phyloP scores from a whole-genome alignment of 1,284 basidiomycete species.

The Hymenochaete sp. region DNA sequence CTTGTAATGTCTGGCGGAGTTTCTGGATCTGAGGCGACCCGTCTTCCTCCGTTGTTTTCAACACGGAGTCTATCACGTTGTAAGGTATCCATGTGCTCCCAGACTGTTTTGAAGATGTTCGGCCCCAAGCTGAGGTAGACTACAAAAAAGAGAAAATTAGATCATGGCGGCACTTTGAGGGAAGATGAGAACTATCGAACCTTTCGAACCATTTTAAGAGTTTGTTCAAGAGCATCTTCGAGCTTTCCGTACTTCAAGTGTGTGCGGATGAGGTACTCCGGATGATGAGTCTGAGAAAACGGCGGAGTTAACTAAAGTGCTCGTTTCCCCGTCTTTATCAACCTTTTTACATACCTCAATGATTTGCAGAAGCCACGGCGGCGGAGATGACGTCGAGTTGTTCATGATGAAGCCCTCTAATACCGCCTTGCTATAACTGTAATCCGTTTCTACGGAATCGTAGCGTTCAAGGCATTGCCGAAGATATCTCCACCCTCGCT shows the following conservation, averaged over 20 bases:
- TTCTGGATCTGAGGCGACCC: slow-evolving; percentile 34
- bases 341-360: slow-evolving; percentile 60
- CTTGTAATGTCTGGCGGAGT: slow-evolving; percentile 42
- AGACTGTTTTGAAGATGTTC: slow-evolving; percentile 46
- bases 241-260: slow-evolving; percentile 72
- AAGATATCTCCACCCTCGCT: slow-evolving; percentile 85
- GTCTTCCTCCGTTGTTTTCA: slow-evolving; percentile 54
- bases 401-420: slow-evolving; percentile 69
- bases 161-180: slow-evolving; percentile 5
- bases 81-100: slow-evolving; percentile 75
- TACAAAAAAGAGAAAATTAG: slow-evolving; percentile 24
- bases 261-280: slow-evolving; percentile 69
- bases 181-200: slow-evolving; percentile 30
- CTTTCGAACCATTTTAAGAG: slow-evolving; percentile 60
- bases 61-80: slow-evolving; percentile 78
- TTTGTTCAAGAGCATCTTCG: slow-evolving; percentile 69
- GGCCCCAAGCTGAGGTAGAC: slow-evolving; percentile 52
- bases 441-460: slow-evolving; percentile 67
- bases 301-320: too few relatives aligned
- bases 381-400: slow-evolving; percentile 56
- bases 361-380: slow-evolving; percentile 73
- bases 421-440: slow-evolving; percentile 65
- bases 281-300: slow-evolving; percentile 67
- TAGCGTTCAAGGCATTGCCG: slow-evolving; percentile 71
- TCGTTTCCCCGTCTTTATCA: too few relatives aligned